Base-by-base conservation (phyloP, 2,329 filamentous ascomycete genomes). In the Aspergillus pseudoviridinutans region DNA sequence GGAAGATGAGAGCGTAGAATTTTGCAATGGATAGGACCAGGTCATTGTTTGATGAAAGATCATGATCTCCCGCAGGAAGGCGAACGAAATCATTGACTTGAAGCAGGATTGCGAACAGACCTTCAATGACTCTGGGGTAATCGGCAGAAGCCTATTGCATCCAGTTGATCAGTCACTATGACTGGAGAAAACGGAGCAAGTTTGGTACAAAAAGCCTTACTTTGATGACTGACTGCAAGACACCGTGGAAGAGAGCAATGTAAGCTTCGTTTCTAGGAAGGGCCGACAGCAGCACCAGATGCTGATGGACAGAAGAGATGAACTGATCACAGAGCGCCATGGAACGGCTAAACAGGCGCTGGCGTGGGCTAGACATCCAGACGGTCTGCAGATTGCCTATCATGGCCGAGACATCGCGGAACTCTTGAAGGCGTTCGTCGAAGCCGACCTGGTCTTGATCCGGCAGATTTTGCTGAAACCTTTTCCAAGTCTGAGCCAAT, bases 141-240 rank as follows among this genome's bases (percentile, higher is more conserved):
- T 67, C 65, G 28, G 68, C 68, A 8, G 69, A 70, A 29, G 72
- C 73, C 73, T 76, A 24, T 41, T 20, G 38, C 22, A 44, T 20
- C 20, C 7, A 27, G 17, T 58, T 54, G 57, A 56, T 57, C 44
- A 57, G 56, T 55, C 32, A 29, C 12, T 6, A 2, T 7, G 22
- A 42, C 14, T 38, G 14, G 12, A 42, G 17, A n/a, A n/a, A 14
- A 27, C 24, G 25, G 25, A 32, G 4, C 20, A 12, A 28, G 3
- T 28, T 38, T 22, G 35, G 24, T 32, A 24, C 32, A 29, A n/a
- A 20, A 17, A 52, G 6, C 24, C 65, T 53, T 53, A 76, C 73
- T 63, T 73, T 74, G 44, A 75, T 66, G 28, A 72, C 62, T 3
- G 73, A 74, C 51, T 75, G 71, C 10, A 76, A 61, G 6, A 71